Evolutionary conservation across 2,329 filamentous ascomycete species (phyloP), one percentile per base, ranked within the genome.

Genomic region (Aspergillus ibericus): DNA sequence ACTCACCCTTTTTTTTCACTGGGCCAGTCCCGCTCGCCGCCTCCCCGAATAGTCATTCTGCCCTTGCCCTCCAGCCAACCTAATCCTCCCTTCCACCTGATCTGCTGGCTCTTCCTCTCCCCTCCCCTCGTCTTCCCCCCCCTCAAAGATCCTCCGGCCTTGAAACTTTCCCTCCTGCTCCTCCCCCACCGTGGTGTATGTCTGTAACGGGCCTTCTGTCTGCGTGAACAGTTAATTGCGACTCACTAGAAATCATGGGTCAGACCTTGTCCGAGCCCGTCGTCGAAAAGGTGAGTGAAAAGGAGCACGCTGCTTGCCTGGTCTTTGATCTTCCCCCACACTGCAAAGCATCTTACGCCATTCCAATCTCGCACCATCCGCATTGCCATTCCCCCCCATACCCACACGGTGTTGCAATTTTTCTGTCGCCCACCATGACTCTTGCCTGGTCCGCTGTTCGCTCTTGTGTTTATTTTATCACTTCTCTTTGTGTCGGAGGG

Each of bases 261-360:
- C 95, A 99, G 85, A 99, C 95, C 79, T 88, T 99, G 75, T 98
- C 93, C 73, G 95, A 99, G 84, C 95, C 95, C 73, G 93, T 99
- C 74, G 90, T 96, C 78, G 95, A 98, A 77, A 99, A 99, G 93
- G 95, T 99, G 85, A 77, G 85, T 68, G 49, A 56, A 62, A 55
- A 35, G 49, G 58, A 42, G 56, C 59, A 55, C 49, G 62, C 58
- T 53, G 32, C 62, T 56, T 42, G 34, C 78, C 61, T 59, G 50
- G 56, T 59, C 54, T 56, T 61, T 46, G 40, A 55, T 59, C 64
- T 63, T 65, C 63, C 64, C 67, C 68, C 65, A 68, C 67, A 71
- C 65, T 62, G 65, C 61, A 61, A 32, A 32, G 57, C 59, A 38
- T 60, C 56, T 61, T 66, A 60, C 59, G 62, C 61, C 64, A 65